Evolutionary conservation across 2,329 filamentous ascomycete genomes (phyloP), one percentile per base, ranked within the genome.

Genomic region (Apiospora pterosperma): DNA sequence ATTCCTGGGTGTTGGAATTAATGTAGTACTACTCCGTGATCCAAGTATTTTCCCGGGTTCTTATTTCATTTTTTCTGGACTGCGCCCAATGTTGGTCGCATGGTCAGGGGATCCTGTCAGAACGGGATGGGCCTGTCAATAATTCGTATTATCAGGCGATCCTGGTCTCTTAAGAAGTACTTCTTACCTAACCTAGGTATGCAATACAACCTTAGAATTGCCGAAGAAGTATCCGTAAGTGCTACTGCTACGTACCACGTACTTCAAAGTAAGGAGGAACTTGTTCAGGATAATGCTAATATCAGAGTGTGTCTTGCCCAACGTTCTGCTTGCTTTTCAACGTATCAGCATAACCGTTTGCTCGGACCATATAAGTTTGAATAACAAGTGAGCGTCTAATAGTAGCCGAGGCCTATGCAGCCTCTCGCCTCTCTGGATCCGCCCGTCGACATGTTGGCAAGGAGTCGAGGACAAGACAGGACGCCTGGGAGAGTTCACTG

Each of bases 41-140:
- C 28, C 28, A 10, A n/a, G n/a, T 55, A 28, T 19, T 41, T 55
- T 55, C 48, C 48, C 48, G 34, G 48, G 25, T 34, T n/a, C n/a
- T n/a, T n/a, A n/a, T n/a, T n/a, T n/a, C n/a, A n/a, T n/a, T 34
- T 55, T 34, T 7, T 21, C 48, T 16, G 25, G 48, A 21, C 48
- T n/a, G n/a, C n/a, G n/a, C n/a, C 48, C 48, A 55, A n/a, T 55
- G 48, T 55, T 55, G 48, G 48, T 28, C 34, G 48, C 48, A 55
- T 34, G 48, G 48, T 55, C 48, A 55, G 28, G 48, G 48, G 48
- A 55, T 55, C 48, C 48, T 55, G 48, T 55, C 48, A 55, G 16
- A n/a, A 55, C 48, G 48, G 48, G 48, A 55, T 55, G 48, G 48
- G 48, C 48, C 48, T 55, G 48, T n/a, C 48, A 55, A 55, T 55